These are phyloP conservation scores for Nakazawaea populi DNA, from an alignment of 805 yeast species.

Conservation along the genomic window DNA sequence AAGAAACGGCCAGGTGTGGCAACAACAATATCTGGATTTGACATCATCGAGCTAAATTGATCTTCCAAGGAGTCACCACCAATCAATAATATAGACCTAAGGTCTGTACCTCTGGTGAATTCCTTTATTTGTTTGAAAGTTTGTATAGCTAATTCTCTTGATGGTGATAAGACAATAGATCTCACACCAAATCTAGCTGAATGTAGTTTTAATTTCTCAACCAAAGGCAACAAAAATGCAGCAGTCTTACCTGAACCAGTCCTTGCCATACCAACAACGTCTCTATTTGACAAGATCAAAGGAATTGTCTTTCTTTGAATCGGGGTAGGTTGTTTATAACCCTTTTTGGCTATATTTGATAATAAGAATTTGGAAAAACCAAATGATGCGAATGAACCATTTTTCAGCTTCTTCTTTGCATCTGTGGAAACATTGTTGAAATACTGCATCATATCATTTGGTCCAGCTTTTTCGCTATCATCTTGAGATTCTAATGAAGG, in stretches of 20 bases:
- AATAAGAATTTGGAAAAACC: constrained; percentile 74
- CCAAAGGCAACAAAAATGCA: constrained; percentile 86
- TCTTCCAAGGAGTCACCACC: constrained; percentile 99
- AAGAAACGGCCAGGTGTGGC: constrained; percentile 98
- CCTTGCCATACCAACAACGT: constrained; percentile 99
- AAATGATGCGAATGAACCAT: constrained; percentile 84
- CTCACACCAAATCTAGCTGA: constrained; percentile 85
- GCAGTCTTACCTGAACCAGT: constrained; percentile 99
- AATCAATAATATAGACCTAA: constrained; percentile 73
- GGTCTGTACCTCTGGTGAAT: constrained; percentile 76
- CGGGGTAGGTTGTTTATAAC: constrained; percentile 94
- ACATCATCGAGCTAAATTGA: constrained; percentile 88
- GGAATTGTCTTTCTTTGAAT: constrained; percentile 97
- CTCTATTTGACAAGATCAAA: constrained; percentile 76
- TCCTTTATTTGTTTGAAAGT: constrained; percentile 87
- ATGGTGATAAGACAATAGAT: constrained; percentile 86
- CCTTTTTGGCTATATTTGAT: constrained; percentile 71
- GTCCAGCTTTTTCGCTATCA: constrained; percentile 26
- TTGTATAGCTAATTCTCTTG: constrained; percentile 94
- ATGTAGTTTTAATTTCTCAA: constrained; percentile 79
- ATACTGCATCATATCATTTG: constrained; percentile 26
- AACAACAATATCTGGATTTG: constrained; percentile 88
- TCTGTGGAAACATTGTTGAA: constrained; percentile 31
- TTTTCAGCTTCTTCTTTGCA: constrained; percentile 52
- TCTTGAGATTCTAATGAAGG: constrained; percentile 41